Base-by-base conservation (phyloP, 805 yeast species). In the Cephaloascus albidus region DNA sequence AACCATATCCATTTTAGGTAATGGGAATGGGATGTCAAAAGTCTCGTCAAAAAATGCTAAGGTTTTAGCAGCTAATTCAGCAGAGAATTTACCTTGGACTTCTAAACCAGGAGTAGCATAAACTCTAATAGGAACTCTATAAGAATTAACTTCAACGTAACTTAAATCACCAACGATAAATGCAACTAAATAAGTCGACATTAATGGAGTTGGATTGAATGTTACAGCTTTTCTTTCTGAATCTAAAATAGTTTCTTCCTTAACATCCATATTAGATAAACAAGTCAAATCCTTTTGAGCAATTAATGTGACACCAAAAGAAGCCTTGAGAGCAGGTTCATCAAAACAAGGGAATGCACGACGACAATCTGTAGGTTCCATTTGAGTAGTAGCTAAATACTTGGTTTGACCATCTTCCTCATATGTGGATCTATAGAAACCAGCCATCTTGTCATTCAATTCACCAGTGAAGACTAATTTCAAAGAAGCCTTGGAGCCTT, bases 281-380 rank as follows among this genome's bases (percentile, higher is more conserved):
- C 78, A 76, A 33, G 81, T 78, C 49, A 78, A 63, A 26, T 65
- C 55, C 45, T 67, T 63, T 46, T 70, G 70, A 36, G 83, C 73
- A 42, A 81, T 67, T 54, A 85, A 66, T 31, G 78, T 63, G 42
- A 85, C 66, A 41, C 77, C 81, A 52, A 81, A 85, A 38, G 77
- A 68, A 18, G 93, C 86, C 63, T 85, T 85, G 43, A 81, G 70
- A 41, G 84, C 76, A 18, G 95, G 94, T 57, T 84, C 93, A 59
- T 85, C 95, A 51, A 80, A 82, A 54, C 84, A 83, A 27, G 95
- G 95, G 70, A 85, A 85, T 8, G 93, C 93, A 51, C 87, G 73
- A 51, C 95, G 77, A 49, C 90, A 85, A 54, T 85, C 93, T 17
- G 90, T 81, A 18, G 94, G 80, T 63, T 85, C 94, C 76, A 85